Evolutionary conservation across 257 asterid genomes (phyloP), one percentile per base, ranked within the genome.

Genomic region (Nyctanthes arbortristis): DNA sequence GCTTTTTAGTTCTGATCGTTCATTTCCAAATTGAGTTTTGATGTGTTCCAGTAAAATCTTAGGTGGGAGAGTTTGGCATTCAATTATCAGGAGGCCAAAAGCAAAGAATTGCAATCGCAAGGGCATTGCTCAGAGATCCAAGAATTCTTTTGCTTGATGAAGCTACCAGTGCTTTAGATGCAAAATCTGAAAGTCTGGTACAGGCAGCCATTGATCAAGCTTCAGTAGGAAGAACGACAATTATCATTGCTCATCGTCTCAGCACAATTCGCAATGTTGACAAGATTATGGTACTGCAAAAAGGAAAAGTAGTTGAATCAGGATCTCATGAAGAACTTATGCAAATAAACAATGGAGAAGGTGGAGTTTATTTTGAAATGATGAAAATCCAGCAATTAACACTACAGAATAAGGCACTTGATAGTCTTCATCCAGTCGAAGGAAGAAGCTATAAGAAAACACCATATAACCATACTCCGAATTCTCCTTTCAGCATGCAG

Each of bases 141-240:
- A 84, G 67, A 59, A 78, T 86, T 49, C 81, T 86, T 35, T 75
- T 84, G 47, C 86, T 86, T 11, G 89, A 84, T 40, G 89, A 87
- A 76, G 89, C 92, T 35, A 87, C 88, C n/a, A 87, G 88, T 66
- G 80, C 92, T 22, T 72, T 86, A 5, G 89, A 86, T 70, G 70
- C 92, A 22, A 79, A 80, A 37, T 84, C 92, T 7, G 88, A 86
- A 74, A 86, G 75, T 40, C 58, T 69, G 22, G 86, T 84, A 7
- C 92, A 84, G 32, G 84, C 78, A 30, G 92, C 93, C 30, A 71
- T 87, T 5, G 79, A 84, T 30, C 84, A 78, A 30, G 86, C 84
- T 47, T 79, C 86, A 65, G 40, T 35, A 22, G 85, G 88, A 31
- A 70, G 86, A 47, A 87, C 88, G 0, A 70, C 88, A 0, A 58